A percentile compares a stretch with the other conserved stretches of the same genome.
Evolutionary conservation across 805 yeast species (phyloP).

Genomic region (Isabelozyma gotoi): DNA sequence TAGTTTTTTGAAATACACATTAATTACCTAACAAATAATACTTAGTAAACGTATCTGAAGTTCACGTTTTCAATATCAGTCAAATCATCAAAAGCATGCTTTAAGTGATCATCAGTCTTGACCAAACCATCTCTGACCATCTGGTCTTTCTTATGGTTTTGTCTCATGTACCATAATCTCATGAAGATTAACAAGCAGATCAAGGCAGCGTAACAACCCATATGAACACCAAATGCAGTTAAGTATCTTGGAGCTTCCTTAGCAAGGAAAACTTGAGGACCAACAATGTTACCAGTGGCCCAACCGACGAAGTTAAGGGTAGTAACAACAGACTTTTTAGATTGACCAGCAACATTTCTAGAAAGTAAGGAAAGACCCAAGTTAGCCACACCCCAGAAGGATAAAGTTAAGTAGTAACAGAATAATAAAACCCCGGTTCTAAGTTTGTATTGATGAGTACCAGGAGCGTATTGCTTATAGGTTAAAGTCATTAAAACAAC

Average conservation of each 20-base stretch:
- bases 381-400: slow-evolving; percentile 30
- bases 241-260: slow-evolving; percentile 23
- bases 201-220: slow-evolving; percentile 15
- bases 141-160: slow-evolving; percentile 14
- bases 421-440: slow-evolving; percentile 19
- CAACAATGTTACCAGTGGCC: slow-evolving; percentile 29
- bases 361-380: slow-evolving; percentile 22
- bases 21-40: no score
- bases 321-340: slow-evolving; percentile 22
- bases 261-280: slow-evolving; percentile 22
- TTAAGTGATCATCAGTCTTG: slow-evolving; percentile 6
- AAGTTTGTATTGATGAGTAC: background rate
- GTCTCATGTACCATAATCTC: slow-evolving; percentile 10
- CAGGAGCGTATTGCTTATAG: slow-evolving; percentile 14
- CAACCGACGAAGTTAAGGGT: slow-evolving; percentile 22
- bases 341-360: slow-evolving; percentile 20
- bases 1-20: no score
- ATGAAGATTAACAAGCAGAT: slow-evolving; percentile 14
- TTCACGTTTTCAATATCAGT: slow-evolving; percentile 21
- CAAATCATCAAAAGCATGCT: slow-evolving; percentile 25
- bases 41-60: slow-evolving; percentile 12
- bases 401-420: slow-evolving; percentile 29
- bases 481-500: slow-evolving; percentile 17
- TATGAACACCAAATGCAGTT: slow-evolving; percentile 16
- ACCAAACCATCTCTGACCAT: slow-evolving; percentile 5